Evolutionary conservation across 208 protist species (phyloP), one percentile per base, ranked within the genome.

Genomic region (Trypanosoma conorhini): DNA sequence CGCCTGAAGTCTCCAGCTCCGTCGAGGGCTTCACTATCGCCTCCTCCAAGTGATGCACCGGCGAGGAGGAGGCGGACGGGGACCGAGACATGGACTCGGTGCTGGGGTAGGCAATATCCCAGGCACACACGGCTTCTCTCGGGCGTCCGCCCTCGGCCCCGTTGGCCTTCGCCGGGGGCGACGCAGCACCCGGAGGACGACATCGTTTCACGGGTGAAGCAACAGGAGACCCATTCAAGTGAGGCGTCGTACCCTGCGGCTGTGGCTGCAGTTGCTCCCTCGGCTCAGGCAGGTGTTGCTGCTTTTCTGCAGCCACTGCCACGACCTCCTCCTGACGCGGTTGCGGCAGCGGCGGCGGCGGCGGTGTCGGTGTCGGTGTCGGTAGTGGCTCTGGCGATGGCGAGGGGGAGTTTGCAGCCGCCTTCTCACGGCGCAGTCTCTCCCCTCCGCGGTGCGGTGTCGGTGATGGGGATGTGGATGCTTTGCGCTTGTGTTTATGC

Each of bases 61-160:
- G 58, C 1, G 58, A 62, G 1, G 35, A 38, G 0, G 58, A 62
- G 0, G 56, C 30, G 30, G 56, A 61, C 31, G 26, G 21, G 21
- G 10, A 17, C 31, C 56, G 24, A 22, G 56, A 61, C 4, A 42
- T 0, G 30, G 56, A 50, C 13, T 62, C 31, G 31, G 1, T 54
- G 50, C 12, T 13, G 5, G 58, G 58, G 24, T 62, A 62, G 24
- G 58, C 1, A 30, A 62, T 62, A 50, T 62, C 35, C 58, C 58
- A 62, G 4, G n/a, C 17, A 13, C 21, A n/a, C 15, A 30, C 3
- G 8, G 58, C 24, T 3, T 62, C 58, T 62, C n/a, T 22, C 48
- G 35, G 10, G 2, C 38, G 58, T 31, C 21, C 28, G 31, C 28
- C 3, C 19, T 28, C 58, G 22, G 0, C 3, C 26, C 31, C 0